Evolutionary conservation across 2,329 filamentous ascomycete species (phyloP).

Genomic region (Fusarium sp.): DNA sequence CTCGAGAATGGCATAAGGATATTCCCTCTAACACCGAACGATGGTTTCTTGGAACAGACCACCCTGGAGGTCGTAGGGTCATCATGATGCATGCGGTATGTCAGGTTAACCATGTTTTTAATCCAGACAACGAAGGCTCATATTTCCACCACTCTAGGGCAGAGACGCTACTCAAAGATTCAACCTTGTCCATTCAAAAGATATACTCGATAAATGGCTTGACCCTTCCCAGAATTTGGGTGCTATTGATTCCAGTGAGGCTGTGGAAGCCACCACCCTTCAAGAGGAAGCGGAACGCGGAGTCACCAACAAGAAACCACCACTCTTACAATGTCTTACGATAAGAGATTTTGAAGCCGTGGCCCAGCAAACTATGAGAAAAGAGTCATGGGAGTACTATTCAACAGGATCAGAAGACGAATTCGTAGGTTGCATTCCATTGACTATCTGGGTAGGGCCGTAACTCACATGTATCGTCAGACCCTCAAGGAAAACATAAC

Average conservation of each 20-base stretch:
- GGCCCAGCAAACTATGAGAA: constrained; percentile 4
- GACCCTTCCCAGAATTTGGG: constrained; percentile 12
- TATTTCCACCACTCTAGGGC: neutral
- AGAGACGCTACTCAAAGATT: constrained; percentile 22
- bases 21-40: neutral
- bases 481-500: constrained; percentile 14
- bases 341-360: constrained; percentile 19
- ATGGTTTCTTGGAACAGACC: neutral
- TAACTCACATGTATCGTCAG: neutral
- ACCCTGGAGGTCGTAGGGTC: constrained; percentile 24
- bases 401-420: constrained; percentile 30
- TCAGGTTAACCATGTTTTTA: fast-evolving
- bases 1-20: neutral
- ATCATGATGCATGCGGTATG: constrained; percentile 27
- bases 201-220: constrained; percentile 25
- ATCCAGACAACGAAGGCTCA: fast-evolving
- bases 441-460: fast-evolving
- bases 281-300: neutral
- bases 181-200: constrained; percentile 20
- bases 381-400: constrained; percentile 25
- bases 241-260: constrained; percentile 1
- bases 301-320: neutral
- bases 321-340: constrained; percentile 7
- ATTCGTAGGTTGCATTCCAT: constrained; percentile 4
- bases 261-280: neutral